Conservation (phyloP, 306 rosid genomes). For the Echinosophora koreensis region DNA sequence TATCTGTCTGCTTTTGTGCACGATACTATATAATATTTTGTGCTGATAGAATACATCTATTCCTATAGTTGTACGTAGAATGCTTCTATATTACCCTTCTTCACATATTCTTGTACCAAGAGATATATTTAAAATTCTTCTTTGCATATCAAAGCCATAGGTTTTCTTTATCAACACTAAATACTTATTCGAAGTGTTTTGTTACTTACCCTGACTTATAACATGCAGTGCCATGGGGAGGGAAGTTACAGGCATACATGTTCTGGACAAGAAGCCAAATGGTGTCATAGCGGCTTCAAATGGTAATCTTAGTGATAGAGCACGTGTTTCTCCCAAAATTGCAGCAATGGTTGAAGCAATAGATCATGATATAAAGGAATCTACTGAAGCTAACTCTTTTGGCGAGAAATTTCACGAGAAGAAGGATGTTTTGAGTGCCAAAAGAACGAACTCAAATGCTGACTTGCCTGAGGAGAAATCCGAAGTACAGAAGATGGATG, state of each 20-base stretch:
- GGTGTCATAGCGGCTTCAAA: slow-evolving; percentile 48
- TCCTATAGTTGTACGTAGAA: neutral
- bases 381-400: slow-evolving; percentile 54
- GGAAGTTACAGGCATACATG: slow-evolving; percentile 70
- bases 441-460: slow-evolving; percentile 56
- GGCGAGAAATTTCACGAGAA: slow-evolving; percentile 57
- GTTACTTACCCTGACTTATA: slow-evolving; percentile 40
- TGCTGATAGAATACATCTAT: slow-evolving; percentile 34
- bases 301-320: slow-evolving; percentile 62
- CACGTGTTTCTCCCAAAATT: slow-evolving; percentile 69
- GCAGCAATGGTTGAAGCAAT: slow-evolving; percentile 66
- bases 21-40: neutral
- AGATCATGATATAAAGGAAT: slow-evolving; percentile 71
- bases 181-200: slow-evolving; percentile 20
- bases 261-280: slow-evolving; percentile 63
- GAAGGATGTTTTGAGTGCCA: slow-evolving; percentile 58
- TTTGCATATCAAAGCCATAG: slow-evolving; percentile 9
- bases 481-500: slow-evolving; percentile 54
- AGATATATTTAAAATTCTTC: slow-evolving; percentile 22
- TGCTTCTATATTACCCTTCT: slow-evolving; percentile 10
- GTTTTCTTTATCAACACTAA: slow-evolving; percentile 13
- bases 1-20: slow-evolving; percentile 26
- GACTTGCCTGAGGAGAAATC: slow-evolving; percentile 60
- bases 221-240: slow-evolving; percentile 89
- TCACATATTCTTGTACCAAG: slow-evolving; percentile 12